Evolutionary conservation across 2,329 filamentous ascomycete species (phyloP), one percentile per base, ranked within the genome.

Genomic region (Xylariaceae sp.): DNA sequence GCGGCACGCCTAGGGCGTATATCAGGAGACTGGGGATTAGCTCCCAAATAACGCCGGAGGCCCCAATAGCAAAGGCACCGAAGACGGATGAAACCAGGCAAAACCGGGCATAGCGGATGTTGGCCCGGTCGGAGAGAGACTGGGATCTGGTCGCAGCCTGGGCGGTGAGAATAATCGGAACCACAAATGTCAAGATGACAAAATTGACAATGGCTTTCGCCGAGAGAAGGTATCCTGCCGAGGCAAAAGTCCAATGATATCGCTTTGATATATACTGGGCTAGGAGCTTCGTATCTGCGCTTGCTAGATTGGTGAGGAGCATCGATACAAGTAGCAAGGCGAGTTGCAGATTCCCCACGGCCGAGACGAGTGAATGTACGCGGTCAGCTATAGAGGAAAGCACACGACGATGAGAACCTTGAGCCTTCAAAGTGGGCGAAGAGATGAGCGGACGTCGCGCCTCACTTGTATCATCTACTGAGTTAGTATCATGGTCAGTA

Each of bases 231-330:
- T 80, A 81, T 4, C 79, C 79, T 0, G 78, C 77, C 0, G 72
- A 73, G 1, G 77, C 73, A 60, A 81, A 80, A 0, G 70, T 73
- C 78, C 78, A 80, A 17, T 66, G 56, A 47, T 80, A 81, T 0
- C 78, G 73, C 61, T 75, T 79, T 0, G 79, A 81, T 62, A 81
- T 80, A 63, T 80, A 81, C 59, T 80, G 78, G 1, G 78, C 73
- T 5, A 81, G 71, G 0, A 81, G 72, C 58, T 80, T 81, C 13
- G 78, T 81, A 62, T 81, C 79, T 18, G 78, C 78, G 67, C 77
- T 80, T 4, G 78, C 79, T 13, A 81, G 72, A 10, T 78, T 77
- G 1, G 78, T 77, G 58, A 81, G 74, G 55, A 80, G 72, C 62
- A 64, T 64, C 5, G 62, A 64, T 66, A 80, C 78, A 64, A 75